phyloP scores from a whole-genome alignment of 352 stramenopile genomes.

The Blastocystis hominis region DNA sequence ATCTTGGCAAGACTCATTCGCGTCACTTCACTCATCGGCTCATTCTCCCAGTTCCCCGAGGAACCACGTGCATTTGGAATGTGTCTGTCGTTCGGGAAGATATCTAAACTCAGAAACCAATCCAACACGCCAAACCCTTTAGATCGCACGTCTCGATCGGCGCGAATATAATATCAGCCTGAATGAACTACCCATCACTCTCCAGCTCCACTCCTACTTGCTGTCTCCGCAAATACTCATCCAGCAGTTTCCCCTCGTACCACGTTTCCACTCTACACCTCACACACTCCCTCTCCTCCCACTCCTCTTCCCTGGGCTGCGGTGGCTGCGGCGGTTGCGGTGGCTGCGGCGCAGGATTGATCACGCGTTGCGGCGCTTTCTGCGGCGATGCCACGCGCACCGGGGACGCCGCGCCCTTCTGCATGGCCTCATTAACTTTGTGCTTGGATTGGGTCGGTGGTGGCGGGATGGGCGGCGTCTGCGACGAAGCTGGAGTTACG shows the following conservation, averaged over 20 bases:
- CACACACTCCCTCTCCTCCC: not conserved
- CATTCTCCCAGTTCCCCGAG: conserved; percentile 15
- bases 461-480: not conserved
- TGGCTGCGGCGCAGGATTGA: not conserved
- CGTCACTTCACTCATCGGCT: not conserved
- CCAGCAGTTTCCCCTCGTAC: not conserved
- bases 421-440: too few relatives aligned
- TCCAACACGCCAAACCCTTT: not conserved
- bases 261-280: not conserved
- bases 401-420: too few relatives aligned
- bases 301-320: not conserved
- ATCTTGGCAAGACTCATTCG: conserved; percentile 14
- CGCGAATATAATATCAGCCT: not conserved
- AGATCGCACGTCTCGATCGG: not conserved
- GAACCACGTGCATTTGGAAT: not conserved
- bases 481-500: not conserved
- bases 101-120: not conserved
- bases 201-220: not conserved
- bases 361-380: not conserved
- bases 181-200: not conserved
- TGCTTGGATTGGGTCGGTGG: too few relatives aligned
- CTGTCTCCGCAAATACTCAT: not conserved
- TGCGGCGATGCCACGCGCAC: not conserved
- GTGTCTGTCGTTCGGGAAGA: not conserved
- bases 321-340: not conserved